Conservation (phyloP, 1,284 basidiomycete genomes). For the Boletus calvinii region DNA sequence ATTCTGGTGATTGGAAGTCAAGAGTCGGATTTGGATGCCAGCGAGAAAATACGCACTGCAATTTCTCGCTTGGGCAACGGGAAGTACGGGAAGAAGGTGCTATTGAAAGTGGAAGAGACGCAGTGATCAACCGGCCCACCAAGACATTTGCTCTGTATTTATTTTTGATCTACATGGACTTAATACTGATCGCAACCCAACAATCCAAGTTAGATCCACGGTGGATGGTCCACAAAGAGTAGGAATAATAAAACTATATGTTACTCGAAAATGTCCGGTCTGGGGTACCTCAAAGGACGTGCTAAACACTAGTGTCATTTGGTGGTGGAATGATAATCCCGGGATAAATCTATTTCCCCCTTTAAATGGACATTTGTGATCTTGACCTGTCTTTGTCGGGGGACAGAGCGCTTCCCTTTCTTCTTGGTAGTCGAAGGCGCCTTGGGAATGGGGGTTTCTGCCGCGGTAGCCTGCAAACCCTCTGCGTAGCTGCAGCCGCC, state of each 20-base stretch:
- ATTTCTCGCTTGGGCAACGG: conserved; percentile 53
- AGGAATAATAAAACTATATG: not conserved
- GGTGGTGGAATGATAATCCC: conserved; percentile 52
- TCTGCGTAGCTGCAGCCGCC: conserved; percentile 40
- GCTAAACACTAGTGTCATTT: conserved; percentile 16
- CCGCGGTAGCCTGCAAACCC: conserved; percentile 73
- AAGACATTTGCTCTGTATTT: too few relatives aligned
- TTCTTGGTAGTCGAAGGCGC: conserved; percentile 58
- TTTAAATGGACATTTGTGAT: conserved; percentile 88
- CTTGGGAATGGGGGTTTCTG: conserved; percentile 54
- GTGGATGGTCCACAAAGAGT: not conserved
- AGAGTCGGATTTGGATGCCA: conserved; percentile 55
- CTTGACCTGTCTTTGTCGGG: conserved; percentile 72
- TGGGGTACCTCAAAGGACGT: not conserved
- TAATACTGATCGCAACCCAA: not conserved
- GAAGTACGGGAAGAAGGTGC: conserved; percentile 66
- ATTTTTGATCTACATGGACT: not conserved
- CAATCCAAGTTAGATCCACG: not conserved
- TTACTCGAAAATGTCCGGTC: not conserved
- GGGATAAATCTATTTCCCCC: conserved; percentile 79
- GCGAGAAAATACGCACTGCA: conserved; percentile 45
- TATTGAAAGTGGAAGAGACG: conserved; percentile 54
- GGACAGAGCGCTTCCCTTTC: conserved; percentile 78
- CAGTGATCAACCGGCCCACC: conserved; percentile 1
- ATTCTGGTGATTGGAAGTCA: conserved; percentile 52